Percentiles rank a stretch among this genome's conserved stretches.
Conservation (phyloP, 2,329 filamentous ascomycete genomes). For the Didymella glomerata region DNA sequence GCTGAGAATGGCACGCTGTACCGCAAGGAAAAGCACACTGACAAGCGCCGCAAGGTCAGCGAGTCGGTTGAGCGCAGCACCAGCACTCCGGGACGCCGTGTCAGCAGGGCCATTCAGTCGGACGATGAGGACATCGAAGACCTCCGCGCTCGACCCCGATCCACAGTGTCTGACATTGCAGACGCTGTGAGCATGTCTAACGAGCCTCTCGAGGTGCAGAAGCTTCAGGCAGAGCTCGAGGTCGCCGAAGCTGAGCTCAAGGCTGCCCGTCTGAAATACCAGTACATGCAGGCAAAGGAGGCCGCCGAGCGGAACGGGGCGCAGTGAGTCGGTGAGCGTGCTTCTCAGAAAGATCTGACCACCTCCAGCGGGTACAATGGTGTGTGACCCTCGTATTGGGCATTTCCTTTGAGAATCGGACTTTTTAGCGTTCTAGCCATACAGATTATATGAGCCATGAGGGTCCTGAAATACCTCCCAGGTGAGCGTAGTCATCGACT, state of each 20-base stretch:
- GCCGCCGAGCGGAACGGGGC: neutral
- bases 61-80: conserved; percentile 22
- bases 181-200: conserved; percentile 21
- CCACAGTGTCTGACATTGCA: conserved; percentile 20
- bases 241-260: conserved; percentile 46
- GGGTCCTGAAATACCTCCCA: too few relatives aligned
- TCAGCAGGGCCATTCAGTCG: conserved; percentile 16
- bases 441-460: too few relatives aligned
- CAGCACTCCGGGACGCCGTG: conserved; percentile 14
- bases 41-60: conserved; percentile 21
- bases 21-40: conserved; percentile 34
- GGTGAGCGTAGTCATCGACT: too few relatives aligned
- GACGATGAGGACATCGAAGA: conserved; percentile 25
- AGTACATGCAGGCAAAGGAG: conserved; percentile 35
- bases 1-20: conserved; percentile 35
- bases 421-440: too few relatives aligned
- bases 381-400: too few relatives aligned
- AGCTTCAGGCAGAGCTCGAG: conserved; percentile 41
- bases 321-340: neutral
- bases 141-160: conserved; percentile 5
- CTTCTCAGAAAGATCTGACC: too few relatives aligned
- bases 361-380: too few relatives aligned
- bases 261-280: conserved; percentile 33
- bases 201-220: conserved; percentile 35
- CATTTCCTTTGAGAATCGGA: too few relatives aligned